phyloP scores from a whole-genome alignment of 2,329 filamentous ascomycete genomes.

The Boeremia lycopersici region DNA sequence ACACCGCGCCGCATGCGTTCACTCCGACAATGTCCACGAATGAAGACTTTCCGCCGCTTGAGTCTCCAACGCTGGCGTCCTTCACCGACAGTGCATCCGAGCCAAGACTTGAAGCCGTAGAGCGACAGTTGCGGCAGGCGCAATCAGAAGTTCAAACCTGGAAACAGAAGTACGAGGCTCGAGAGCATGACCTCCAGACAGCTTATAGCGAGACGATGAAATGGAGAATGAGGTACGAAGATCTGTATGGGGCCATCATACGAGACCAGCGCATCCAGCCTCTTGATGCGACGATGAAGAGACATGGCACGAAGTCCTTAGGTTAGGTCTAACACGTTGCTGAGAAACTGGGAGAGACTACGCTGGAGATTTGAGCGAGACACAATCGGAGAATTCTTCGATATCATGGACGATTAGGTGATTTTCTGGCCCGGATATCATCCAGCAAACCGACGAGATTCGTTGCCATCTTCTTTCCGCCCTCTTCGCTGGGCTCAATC shows the following conservation, averaged over 20 bases:
- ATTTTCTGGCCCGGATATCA: background rate
- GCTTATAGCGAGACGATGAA: slow-evolving; percentile 1
- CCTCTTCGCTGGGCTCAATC: slow-evolving; percentile 44
- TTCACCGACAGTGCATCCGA: slow-evolving; percentile 1
- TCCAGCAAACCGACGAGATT: slow-evolving; percentile 31
- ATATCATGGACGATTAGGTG: background rate
- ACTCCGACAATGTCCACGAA: background rate
- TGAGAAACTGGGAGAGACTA: background rate
- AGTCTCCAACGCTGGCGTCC: background rate
- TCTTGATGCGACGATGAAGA: background rate
- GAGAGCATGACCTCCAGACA: background rate
- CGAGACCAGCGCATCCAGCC: background rate
- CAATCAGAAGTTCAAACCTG: slow-evolving; percentile 1
- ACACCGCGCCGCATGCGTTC: background rate
- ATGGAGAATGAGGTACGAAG: slow-evolving; percentile 13
- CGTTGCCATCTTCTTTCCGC: slow-evolving; percentile 44
- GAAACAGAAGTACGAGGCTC: slow-evolving; percentile 3
- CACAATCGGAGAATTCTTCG: no score
- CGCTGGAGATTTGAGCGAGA: no score
- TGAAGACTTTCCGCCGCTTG: background rate
- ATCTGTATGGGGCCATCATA: slow-evolving; percentile 5
- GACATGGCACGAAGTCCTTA: background rate
- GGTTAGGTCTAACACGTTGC: background rate
- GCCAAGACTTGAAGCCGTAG: background rate
- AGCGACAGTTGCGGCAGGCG: slow-evolving; percentile 3